Evolutionary conservation across 768 basidiomycete genomes (phyloP), one percentile per base, ranked within the genome.

Genomic region (Exidia glandulosa): DNA sequence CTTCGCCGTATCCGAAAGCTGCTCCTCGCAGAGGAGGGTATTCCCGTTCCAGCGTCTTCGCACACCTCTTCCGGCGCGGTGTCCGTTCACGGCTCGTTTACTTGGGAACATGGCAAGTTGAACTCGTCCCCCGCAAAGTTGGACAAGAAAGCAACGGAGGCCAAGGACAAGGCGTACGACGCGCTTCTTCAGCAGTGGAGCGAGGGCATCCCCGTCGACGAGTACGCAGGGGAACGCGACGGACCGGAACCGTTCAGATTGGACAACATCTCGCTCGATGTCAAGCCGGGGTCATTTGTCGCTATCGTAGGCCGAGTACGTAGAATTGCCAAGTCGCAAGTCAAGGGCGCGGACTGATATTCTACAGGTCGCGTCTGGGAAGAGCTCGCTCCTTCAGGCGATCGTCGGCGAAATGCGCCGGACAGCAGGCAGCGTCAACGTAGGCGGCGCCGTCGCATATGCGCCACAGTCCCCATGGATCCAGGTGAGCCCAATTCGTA

Each of bases 401-500:
- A 55, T 72, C 5, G 60, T 73, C 30, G 72, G 71, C 45, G 75
- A 76, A 60, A 76, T 76, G 73, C 73, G 69, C 30, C 67, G 73
- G 32, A 67, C 69, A 9, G 64, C 69, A 13, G 77, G 77, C 1
- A 78, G 72, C 9, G 81, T 90, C 37, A 76, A 74, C 32, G 89
- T 93, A 66, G 86, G 89, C 60, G 90, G 87, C 0, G 80, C 81
- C 10, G 80, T 92, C 10, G 85, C 84, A 0, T 91, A 94, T 70
- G 94, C 89, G 65, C 84, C 86, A 16, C 94, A 97, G 68, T 85
- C 78, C 48, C 87, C 93, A 12, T 96, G 93, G 92, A 94, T 97
- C 60, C 90, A 93, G 63, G 74, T 73, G 61, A 70, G 62, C 27
- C 36, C 1, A 19, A 19, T 19, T 19, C 41, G 6, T 14, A 14